phyloP scores from a whole-genome alignment of 805 yeast genomes.

The Saccharomycopsis microspora region DNA sequence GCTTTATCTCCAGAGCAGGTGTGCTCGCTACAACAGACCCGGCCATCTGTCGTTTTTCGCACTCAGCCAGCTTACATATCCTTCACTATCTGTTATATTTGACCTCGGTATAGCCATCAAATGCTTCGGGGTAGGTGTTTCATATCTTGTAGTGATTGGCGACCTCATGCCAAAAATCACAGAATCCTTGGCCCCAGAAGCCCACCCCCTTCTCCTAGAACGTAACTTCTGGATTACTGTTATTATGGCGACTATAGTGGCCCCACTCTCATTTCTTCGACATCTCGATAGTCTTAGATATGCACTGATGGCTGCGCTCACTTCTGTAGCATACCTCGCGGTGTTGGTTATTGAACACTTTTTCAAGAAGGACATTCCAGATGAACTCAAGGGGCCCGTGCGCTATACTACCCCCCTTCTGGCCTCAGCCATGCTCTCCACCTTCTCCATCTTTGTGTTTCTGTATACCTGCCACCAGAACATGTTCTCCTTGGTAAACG shows the following conservation, averaged over 20 bases:
- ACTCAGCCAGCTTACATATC: constrained; percentile 48
- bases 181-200: constrained; percentile 20
- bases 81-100: constrained; percentile 47
- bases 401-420: constrained; percentile 35
- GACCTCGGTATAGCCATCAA: constrained; percentile 61
- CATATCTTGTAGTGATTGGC: constrained; percentile 60
- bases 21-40: constrained; percentile 36
- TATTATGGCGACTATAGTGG: constrained; percentile 34
- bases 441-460: constrained; percentile 86
- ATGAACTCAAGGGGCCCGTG: constrained; percentile 36
- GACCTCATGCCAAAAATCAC: constrained; percentile 57
- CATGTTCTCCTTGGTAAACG: constrained; percentile 83
- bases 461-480: constrained; percentile 96
- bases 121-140: constrained; percentile 61
- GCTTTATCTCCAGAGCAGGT: constrained; percentile 47
- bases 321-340: constrained; percentile 70
- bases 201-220: constrained; percentile 22
- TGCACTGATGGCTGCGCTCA: constrained; percentile 73
- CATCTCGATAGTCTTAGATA: constrained; percentile 75
- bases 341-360: constrained; percentile 66
- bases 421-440: constrained; percentile 40
- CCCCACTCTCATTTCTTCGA: constrained; percentile 56
- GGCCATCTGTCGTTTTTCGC: constrained; percentile 61
- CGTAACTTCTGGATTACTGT: constrained; percentile 53
- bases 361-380: constrained; percentile 41